Conservation (phyloP, 176 grass and related monocot genomes). For the Juncus effusus region DNA sequence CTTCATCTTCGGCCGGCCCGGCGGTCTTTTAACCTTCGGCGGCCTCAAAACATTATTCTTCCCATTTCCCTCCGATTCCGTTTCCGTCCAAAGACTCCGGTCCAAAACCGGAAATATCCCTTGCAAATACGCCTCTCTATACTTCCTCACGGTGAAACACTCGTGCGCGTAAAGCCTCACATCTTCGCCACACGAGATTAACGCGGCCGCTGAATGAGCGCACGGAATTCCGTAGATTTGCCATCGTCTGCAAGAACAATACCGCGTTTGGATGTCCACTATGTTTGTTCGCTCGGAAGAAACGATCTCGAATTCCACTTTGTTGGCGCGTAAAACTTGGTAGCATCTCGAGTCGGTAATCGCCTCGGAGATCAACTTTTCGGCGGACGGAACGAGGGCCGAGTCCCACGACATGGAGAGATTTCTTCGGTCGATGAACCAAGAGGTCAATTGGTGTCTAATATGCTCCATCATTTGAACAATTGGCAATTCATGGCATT, state of each 20-base stretch:
- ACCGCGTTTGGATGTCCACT: constrained; percentile 75
- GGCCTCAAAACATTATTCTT: constrained; percentile 55
- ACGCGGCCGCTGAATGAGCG: constrained; percentile 83
- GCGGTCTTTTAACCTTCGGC: constrained; percentile 73
- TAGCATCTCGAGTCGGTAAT: constrained; percentile 77
- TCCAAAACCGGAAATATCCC: constrained; percentile 66
- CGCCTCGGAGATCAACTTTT: constrained; percentile 86
- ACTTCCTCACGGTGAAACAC: constrained; percentile 79
- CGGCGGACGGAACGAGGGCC: constrained; percentile 80
- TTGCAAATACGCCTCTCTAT: constrained; percentile 70
- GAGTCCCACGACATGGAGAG: constrained; percentile 60
- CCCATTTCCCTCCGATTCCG: constrained; percentile 29
- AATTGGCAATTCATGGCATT: constrained; percentile 88
- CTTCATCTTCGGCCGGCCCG: constrained; percentile 97
- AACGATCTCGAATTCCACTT: constrained; percentile 98
- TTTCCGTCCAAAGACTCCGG: constrained; percentile 55
- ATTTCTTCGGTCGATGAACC: constrained; percentile 73
- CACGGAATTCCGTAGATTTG: constrained; percentile 93
- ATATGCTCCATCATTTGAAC: constrained; percentile 95
- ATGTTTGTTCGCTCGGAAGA: constrained; percentile 95
- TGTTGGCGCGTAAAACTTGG: constrained; percentile 96
- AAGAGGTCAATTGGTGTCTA: constrained; percentile 55
- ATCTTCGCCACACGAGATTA: constrained; percentile 87
- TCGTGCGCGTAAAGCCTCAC: constrained; percentile 67
- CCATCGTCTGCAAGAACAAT: constrained; percentile 85